Evolutionary conservation across 192 early-diverging fungal species (phyloP), one percentile per base, ranked within the genome.

Genomic region (Linnemannia elongata): DNA sequence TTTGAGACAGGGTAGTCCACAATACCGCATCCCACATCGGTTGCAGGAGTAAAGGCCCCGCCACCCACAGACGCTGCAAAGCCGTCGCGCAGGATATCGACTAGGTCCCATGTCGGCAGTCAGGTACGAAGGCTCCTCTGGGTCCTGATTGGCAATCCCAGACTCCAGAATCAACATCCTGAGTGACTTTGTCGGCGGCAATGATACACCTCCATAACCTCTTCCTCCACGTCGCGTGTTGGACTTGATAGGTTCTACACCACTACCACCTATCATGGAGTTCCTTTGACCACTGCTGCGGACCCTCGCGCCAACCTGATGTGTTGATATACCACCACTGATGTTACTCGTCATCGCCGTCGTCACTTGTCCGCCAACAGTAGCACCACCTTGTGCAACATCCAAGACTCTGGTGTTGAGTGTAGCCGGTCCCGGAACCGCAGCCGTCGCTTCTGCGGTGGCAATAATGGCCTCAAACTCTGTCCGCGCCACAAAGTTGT

Each of bases 61-160:
- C 79, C 92, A 95, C 9, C 94, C 93, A 76, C 94, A 95, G 0
- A 95, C 90, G 0, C 92, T 92, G 79, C 94, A 95, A 82, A 95
- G 93, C 45, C 88, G 83, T 44, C 94, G 79, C 27, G 71, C 72
- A 15, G 90, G 89, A 41, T 89, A 86, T 6, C 57, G 69, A 55
- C 89, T 89, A 0, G 89, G 89, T 4, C 80, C 88, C 60, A 88
- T 80, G 4, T 80, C 66, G 22, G 90, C 89, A 10, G 88, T 88
- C 6, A 89, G 33, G 49, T 92, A 92, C 3, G 79, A 20, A 38
- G 30, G 30, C 18, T 54, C 73, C 17, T 35, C 1, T 17, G 47
- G 20, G 4, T 17, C 10, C 18, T 55, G 73, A 27, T n/a, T 57
- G 1, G 55, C 10, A 27, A 57, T 57, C n/a, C 55, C n/a, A 9